Evolutionary conservation across 305 asterid genomes (phyloP).

Genomic region (Fraxinus xanthoxyloides): DNA sequence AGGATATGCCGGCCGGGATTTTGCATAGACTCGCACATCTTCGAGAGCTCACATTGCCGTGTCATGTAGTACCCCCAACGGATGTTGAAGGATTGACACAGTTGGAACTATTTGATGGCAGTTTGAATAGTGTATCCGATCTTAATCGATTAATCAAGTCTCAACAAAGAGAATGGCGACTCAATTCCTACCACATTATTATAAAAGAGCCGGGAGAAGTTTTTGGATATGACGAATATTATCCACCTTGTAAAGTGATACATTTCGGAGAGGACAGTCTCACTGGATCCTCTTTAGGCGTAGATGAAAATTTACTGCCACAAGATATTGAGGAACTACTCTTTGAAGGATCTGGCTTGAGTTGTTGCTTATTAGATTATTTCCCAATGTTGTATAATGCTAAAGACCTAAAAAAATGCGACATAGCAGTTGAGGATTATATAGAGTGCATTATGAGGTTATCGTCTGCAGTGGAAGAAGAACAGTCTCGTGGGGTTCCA

Average conservation of each 20-base stretch:
- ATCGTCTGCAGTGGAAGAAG: not conserved
- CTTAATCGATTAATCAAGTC: not conserved
- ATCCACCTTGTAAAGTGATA: not conserved
- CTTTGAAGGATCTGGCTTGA: not conserved
- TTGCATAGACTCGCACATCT: not conserved
- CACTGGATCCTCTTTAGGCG: not conserved
- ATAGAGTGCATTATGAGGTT: not conserved
- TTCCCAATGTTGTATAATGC: not conserved
- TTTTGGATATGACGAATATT: not conserved
- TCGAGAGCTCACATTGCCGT: conserved; percentile 7
- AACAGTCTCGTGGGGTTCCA: not conserved
- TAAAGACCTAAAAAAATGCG: not conserved
- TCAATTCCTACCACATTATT: not conserved
- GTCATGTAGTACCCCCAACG: not conserved
- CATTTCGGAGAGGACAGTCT: not conserved
- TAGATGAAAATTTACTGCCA: not conserved
- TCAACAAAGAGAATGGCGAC: not conserved
- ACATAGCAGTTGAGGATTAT: not conserved
- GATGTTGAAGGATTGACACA: not conserved
- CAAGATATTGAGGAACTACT: conserved; percentile 8
- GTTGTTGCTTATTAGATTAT: not conserved
- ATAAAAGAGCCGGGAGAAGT: not conserved
- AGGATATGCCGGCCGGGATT: not conserved
- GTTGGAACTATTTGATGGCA: not conserved
- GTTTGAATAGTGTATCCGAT: not conserved